Evolutionary conservation across 2,329 filamentous ascomycete genomes (phyloP), one percentile per base, ranked within the genome.

Genomic region (Monosporascus sp.): DNA sequence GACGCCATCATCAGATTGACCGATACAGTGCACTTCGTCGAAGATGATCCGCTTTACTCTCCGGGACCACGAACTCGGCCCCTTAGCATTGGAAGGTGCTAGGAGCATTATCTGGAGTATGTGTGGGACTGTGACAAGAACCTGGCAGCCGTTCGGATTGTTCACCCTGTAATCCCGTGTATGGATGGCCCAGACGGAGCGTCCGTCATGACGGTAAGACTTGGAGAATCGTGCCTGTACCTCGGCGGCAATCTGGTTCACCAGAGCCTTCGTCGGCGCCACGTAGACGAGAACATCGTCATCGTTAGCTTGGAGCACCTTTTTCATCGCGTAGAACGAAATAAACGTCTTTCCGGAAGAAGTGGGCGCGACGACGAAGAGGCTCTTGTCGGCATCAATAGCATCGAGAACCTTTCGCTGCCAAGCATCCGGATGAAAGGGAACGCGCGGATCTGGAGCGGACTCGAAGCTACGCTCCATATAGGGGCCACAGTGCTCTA

Each of bases 341-440:
- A 92, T 92, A 66, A 92, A 93, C 0, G 88, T 93, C 68, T 92
- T 93, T 57, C 89, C 89, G 0, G 89, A 85, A 24, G 84, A 89
- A 0, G 88, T 93, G 0, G 88, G 88, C 0, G 88, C 88, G 8
- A 92, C 83, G 0, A 90, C 86, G 54, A 92, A 84, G 0, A 90
- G 72, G 59, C 86, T 90, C 57, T 84, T 80, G 51, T 87, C 75
- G 0, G 76, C 77, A 65, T 93, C 88, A 38, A 92, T 84, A 39
- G 82, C 80, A 57, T 93, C 86, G 1, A 93, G 74, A 0, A 92
- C 88, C 38, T 82, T 75, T 51, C 85, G 74, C 68, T 93, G 88
- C 89, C 88, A 93, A 3, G 79, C 81, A 71, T 93, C 88, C 1
- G 89, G 88, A 5, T 84, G 71, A 63, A 93, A 93, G 2, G 72